phyloP scores from a whole-genome alignment of 2,329 filamentous ascomycete genomes.

The Venturia nashicola region DNA sequence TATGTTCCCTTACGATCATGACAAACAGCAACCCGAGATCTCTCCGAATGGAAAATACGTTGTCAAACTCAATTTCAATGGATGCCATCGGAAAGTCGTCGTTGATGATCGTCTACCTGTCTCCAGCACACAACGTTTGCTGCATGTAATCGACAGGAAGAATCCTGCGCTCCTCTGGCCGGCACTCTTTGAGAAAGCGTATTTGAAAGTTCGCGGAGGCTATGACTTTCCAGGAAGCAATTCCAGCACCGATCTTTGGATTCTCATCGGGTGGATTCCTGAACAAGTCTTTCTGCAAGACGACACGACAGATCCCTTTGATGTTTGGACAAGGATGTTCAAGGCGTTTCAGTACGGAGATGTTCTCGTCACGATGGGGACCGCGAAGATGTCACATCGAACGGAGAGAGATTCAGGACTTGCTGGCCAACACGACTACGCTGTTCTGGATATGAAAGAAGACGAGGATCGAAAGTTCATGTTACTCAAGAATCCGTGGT shows the following conservation, averaged over 20 bases:
- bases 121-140: slow-evolving; percentile 59
- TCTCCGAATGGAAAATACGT: slow-evolving; percentile 83
- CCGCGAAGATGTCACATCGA: slow-evolving; percentile 62
- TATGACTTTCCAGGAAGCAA: slow-evolving; percentile 98
- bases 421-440: slow-evolving; percentile 87
- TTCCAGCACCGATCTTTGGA: slow-evolving; percentile 87
- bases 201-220: slow-evolving; percentile 85
- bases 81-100: slow-evolving; percentile 72
- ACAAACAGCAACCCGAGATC: slow-evolving; percentile 43
- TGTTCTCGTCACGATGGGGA: slow-evolving; percentile 81
- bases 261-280: slow-evolving; percentile 90
- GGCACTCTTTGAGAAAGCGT: slow-evolving; percentile 87
- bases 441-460: slow-evolving; percentile 68
- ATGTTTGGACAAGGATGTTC: slow-evolving; percentile 67
- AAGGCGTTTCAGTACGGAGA: slow-evolving; percentile 65
- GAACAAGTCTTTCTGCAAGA: slow-evolving; percentile 86
- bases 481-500: slow-evolving; percentile 94
- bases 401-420: slow-evolving; percentile 75
- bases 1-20: slow-evolving; percentile 62
- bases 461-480: slow-evolving; percentile 51
- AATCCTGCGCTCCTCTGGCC: slow-evolving; percentile 82
- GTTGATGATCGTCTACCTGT: slow-evolving; percentile 82
- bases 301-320: slow-evolving; percentile 52
- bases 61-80: slow-evolving; percentile 90
- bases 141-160: slow-evolving; percentile 79